Base-by-base conservation (phyloP, 352 stramenopile genomes). In the Globisporangium irregulare region DNA sequence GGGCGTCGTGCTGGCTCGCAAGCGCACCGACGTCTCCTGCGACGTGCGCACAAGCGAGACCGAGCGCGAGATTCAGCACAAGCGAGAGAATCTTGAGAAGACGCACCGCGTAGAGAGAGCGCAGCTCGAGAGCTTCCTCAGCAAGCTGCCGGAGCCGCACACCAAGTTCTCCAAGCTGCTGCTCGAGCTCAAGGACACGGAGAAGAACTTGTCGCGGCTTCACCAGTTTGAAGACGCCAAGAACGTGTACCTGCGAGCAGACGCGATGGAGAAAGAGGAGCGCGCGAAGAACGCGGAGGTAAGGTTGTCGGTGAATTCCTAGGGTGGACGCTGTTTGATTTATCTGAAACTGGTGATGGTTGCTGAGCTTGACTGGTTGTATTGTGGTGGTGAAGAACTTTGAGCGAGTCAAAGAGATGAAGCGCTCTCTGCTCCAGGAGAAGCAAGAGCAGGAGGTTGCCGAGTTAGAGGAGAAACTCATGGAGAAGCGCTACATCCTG, bases 211-310 rank as follows among this genome's bases (percentile, higher is more conserved):
- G 60, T 70, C 85, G 1, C 73, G 72, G 1, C 64, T 93, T 8
- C 76, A 78, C 29, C 72, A 92, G 32, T 93, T 91, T 59, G 85
- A 93, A 64, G 83, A 93, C 51, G 85, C 85, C 15, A 87, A 87
- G 59, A 93, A 81, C 46, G 85, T 93, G 8, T 93, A 81, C 59
- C 56, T 74, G 3, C 76, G 81, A 53, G 75, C 76, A 0, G 78
- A 86, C n/a, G 70, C 70, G 2, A 89, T 93, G 73, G 85, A 93
- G 53, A 81, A 76, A 20, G 77, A 89, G 1, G 75, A 92, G 68
- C 77, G 80, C 3, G 72, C 71, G 10, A 60, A 71, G 25, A 85
- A 82, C 36, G 64, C 71, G 0, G 73, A 69, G 61, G 81, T 82
- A 14, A 9, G 65, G 29, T 5, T 36, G 7, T 38, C 22, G 15